Evolutionary conservation across 2,329 filamentous ascomycete genomes (phyloP).

Genomic region (Xylaria sp.): DNA sequence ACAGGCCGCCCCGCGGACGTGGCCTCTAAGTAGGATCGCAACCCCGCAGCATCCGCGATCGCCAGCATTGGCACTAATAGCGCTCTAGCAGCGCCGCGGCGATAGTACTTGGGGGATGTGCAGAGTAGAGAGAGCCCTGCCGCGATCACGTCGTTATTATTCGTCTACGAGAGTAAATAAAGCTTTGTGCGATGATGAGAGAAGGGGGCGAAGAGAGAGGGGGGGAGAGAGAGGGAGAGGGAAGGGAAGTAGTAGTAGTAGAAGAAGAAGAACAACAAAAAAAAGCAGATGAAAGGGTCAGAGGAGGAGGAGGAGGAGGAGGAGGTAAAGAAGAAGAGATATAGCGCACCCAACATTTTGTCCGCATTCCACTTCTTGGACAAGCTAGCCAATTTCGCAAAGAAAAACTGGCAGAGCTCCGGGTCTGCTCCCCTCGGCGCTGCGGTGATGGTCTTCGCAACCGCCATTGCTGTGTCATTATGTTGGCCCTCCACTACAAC

Average conservation of each 20-base stretch:
- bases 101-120: conserved; percentile 51
- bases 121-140: conserved; percentile 53
- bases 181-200: background rate
- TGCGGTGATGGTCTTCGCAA: conserved; percentile 30
- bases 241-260: too few relatives aligned
- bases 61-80: conserved; percentile 52
- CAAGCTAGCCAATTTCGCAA: conserved; percentile 44
- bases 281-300: too few relatives aligned
- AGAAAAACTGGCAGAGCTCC: conserved; percentile 47
- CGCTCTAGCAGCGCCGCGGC: conserved; percentile 51
- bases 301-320: background rate
- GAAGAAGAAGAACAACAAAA: too few relatives aligned
- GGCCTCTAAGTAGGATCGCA: conserved; percentile 54
- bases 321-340: background rate
- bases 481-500: conserved; percentile 16
- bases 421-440: conserved; percentile 49
- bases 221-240: background rate
- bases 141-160: background rate
- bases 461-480: conserved; percentile 8
- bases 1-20: conserved; percentile 51
- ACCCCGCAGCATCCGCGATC: conserved; percentile 50
- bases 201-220: background rate
- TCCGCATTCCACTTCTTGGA: conserved; percentile 48
- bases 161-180: background rate
- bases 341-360: conserved; percentile 51